A percentile compares a stretch with the other conserved stretches of the same genome.
phyloP scores from a whole-genome alignment of 2,329 filamentous ascomycete genomes.

The Orbilia javanica region DNA sequence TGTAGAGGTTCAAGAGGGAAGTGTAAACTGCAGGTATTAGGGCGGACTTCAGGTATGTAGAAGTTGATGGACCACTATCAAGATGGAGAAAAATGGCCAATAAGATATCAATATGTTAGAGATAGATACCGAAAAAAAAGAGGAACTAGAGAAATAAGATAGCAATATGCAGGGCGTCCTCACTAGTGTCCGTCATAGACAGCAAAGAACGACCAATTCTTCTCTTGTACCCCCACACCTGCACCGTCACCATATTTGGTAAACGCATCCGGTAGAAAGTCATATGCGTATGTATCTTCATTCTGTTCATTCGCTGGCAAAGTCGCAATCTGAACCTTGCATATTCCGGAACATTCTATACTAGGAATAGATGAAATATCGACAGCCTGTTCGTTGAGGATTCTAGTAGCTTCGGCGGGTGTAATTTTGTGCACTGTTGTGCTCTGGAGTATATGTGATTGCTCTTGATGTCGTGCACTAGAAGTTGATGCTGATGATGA shows the following conservation, averaged over 20 bases:
- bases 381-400: conserved; percentile 41
- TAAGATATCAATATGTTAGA: conserved; percentile 6
- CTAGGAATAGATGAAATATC: conserved; percentile 13
- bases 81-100: not conserved
- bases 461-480: conserved; percentile 9
- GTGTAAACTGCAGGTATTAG: conserved; percentile 40
- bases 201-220: conserved; percentile 50
- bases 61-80: conserved; percentile 39
- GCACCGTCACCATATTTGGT: not conserved
- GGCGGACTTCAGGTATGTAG: conserved; percentile 36
- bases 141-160: not conserved
- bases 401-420: conserved; percentile 32
- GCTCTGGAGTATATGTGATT: conserved; percentile 1
- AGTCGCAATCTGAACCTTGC: conserved; percentile 41
- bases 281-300: conserved; percentile 48
- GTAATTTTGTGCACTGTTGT: conserved; percentile 17
- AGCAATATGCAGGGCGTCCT: not conserved
- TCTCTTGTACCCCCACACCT: not conserved
- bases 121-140: not conserved
- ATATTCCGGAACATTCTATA: conserved; percentile 18
- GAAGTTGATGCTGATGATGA: not conserved
- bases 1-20: conserved; percentile 35
- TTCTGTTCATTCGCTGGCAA: conserved; percentile 53
- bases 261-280: conserved; percentile 29
- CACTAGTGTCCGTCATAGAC: conserved; percentile 55